Evolutionary conservation across 352 stramenopile genomes (phyloP), one percentile per base, ranked within the genome.

Genomic region (Pythium monospermum): DNA sequence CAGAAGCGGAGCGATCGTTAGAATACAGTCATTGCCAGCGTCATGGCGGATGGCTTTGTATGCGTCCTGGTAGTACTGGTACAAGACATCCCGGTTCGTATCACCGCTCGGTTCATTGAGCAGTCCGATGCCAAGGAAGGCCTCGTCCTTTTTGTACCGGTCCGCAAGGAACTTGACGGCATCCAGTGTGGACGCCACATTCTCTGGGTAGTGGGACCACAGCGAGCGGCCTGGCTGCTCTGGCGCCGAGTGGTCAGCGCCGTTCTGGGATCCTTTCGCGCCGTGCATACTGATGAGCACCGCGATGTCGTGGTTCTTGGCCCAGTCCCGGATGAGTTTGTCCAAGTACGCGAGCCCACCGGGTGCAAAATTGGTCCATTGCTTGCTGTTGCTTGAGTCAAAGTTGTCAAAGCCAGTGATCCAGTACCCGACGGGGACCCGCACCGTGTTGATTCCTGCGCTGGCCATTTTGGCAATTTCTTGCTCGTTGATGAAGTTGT

Each of bases 361-460:
- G 15, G 59, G 63, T 2, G 73, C 67, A 49, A 72, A 87, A 19
- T 73, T 62, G 13, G 61, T 28, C 69, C 72, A 87, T 53, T 85
- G 70, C 5, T 49, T 53, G 18, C 54, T 48, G 6, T 61, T 50
- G 3, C 57, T 72, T 13, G 60, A 56, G 32, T 86, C 75, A 51
- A 85, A 42, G 41, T 82, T n/a, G 61, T 87, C 71, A 37, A 80
- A 85, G 32, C 76, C 75, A 2, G 73, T 55, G 66, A 93, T 89
- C 82, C 79, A 93, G 56, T 85, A 91, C 13, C 82, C 82, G 4
- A 93, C 64, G 0, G 82, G 78, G 8, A 92, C 79, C 5, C 82
- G 79, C n/a, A 92, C 76, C 1, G 80, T 90, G 57, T 93, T 91
- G 59, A 93, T 70, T 0, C 79, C 77, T 11, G 75, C 61, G 4